Base-by-base conservation (phyloP, 2,329 filamentous ascomycete species). In the Ophiocordyceps australis region DNA sequence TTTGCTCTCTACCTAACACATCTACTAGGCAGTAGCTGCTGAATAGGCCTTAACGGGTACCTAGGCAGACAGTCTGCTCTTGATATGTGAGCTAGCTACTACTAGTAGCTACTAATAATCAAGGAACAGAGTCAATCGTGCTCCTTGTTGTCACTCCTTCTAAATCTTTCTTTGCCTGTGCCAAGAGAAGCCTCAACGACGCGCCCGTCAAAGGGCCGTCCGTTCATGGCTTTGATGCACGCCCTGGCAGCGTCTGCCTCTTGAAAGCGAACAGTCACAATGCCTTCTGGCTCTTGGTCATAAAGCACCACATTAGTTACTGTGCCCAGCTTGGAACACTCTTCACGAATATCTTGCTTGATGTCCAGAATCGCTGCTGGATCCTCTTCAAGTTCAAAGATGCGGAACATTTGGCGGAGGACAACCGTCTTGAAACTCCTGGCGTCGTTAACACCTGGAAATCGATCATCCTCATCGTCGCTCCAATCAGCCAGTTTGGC, bases 261-360 rank as follows among this genome's bases (percentile, higher is more conserved):
- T 28, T 62, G 57, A 54, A 93, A 98, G 39, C 77, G 74, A 34
- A 98, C 78, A 28, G 74, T 85, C 7, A 85, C 77, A 20, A 95
- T 66, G 12, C 89, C 89, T 1, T 82, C 77, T 4, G 67, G 55
- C 49, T 98, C 91, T 35, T 74, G 62, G 46, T 98, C 89, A 46
- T 78, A 98, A 11, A 98, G 57, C 4, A 89, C 74, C 21, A 95
- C 80, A 42, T 91, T 94, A 17, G 83, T 92, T 19, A 95, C 81
- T 14, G 74, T 63, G 4, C 89, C 89, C 10, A 89, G 58, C 52
- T 91, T 91, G 30, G 69, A 63, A 47, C 82, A 92, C 50, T 93
- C 85, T 26, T 93, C 81, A 23, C 80, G 69, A 29, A 95, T 80
- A 45, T 98, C 89, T 46, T 93, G 78, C 45, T 91, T 91, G 54